Evolutionary conservation across 2,329 filamentous ascomycete genomes (phyloP).

Genomic region (Colletotrichum melonis): DNA sequence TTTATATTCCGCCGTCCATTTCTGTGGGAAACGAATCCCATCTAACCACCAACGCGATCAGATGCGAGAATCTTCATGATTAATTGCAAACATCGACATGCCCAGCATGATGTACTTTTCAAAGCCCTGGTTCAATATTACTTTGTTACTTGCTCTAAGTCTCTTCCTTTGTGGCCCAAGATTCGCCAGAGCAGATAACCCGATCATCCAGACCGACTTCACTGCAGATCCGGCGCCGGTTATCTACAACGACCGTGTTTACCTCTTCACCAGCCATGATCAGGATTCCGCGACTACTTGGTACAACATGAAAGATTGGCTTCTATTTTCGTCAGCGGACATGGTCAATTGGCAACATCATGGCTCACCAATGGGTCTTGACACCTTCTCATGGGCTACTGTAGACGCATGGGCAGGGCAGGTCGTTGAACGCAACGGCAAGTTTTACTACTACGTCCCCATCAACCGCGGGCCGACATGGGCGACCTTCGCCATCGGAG

Average conservation of each 20-base stretch:
- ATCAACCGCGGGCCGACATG: neutral
- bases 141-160: too few relatives aligned
- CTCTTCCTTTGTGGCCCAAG: too few relatives aligned
- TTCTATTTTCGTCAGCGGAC: slow-evolving; percentile 46
- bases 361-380: slow-evolving; percentile 37
- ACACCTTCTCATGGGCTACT: slow-evolving; percentile 48
- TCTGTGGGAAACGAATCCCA: too few relatives aligned
- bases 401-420: slow-evolving; percentile 48
- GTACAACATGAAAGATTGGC: slow-evolving; percentile 48
- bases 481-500: slow-evolving; percentile 45
- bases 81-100: too few relatives aligned
- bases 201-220: neutral
- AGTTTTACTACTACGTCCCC: slow-evolving; percentile 48
- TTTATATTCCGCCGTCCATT: too few relatives aligned
- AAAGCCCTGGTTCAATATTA: too few relatives aligned
- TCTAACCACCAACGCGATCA: too few relatives aligned
- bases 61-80: too few relatives aligned
- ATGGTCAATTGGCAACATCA: slow-evolving; percentile 49
- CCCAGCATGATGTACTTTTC: too few relatives aligned
- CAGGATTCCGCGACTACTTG: slow-evolving; percentile 39
- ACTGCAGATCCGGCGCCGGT: slow-evolving; percentile 41
- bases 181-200: neutral
- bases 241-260: slow-evolving; percentile 42
- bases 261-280: slow-evolving; percentile 47
- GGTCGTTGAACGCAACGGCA: slow-evolving; percentile 44